Base-by-base conservation (phyloP, 495 filamentous ascomycete species). In the Tuber magnatum region DNA sequence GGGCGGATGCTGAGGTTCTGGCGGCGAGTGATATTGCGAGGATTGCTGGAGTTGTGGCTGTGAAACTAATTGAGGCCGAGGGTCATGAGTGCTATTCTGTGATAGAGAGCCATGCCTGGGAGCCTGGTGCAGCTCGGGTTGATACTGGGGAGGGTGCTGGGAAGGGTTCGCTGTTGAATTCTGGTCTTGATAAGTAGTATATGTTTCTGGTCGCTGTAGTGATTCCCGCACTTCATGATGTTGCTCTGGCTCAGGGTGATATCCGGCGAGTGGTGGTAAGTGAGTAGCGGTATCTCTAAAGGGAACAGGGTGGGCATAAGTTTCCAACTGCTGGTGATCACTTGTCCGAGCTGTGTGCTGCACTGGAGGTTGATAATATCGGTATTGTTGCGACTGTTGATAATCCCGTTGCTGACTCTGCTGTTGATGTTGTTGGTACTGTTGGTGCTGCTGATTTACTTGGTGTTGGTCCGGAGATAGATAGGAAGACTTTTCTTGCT, bases 41-140 rank as follows among this genome's bases (percentile, higher is more conserved):
- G 43, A 32, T 24, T 51, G 69, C 20, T 61, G 38, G 35, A 35
- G 38, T 28, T 75, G 73, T 56, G 70, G 41, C 73, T 71, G 73
- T 22, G 48, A 51, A 28, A 12, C 7, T 14, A 40, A 18, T 28
- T 75, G 43, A 6, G 68, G 42, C n/a, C 69, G 56, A 41, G 39
- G 20, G 35, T 65, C 18, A 14, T 35, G 56, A 18, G 28, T 35
- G 56, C 28, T 65, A 18, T 65, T 32, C 18, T 65, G 56, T 32
- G 28, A 20, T 4, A 14, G 56, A 5, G 56, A 35, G 5, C 10
- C 56, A 3, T 65, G 56, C 16, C 28, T 28, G 32, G 56, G 56
- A 18, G 32, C 14, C 14, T 32, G 56, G 5, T 65, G 56, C 32
- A 3, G 56, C 56, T 65, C 56, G 6, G 14, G 28, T 65, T 65